phyloP scores from a whole-genome alignment of 192 early-diverging fungal genomes.

The Pilaira anomala region DNA sequence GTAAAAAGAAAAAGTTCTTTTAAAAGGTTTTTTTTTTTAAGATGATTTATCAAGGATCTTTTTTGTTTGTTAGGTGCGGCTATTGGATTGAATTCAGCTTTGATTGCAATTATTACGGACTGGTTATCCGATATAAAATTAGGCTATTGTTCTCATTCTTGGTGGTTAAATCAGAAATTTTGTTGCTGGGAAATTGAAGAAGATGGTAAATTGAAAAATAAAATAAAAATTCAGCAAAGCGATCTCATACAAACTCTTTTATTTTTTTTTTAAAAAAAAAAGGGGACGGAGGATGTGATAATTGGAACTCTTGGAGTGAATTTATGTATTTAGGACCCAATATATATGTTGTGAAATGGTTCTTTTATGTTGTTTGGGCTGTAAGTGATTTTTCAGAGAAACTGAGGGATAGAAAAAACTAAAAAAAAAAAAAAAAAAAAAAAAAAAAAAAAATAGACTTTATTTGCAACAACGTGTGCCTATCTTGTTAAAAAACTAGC shows the following conservation, averaged over 20 bases:
- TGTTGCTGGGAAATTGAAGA: slow-evolving; percentile 83
- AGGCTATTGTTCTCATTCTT: slow-evolving; percentile 75
- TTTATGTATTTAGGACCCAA: slow-evolving; percentile 47
- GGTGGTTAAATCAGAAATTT: slow-evolving; percentile 91
- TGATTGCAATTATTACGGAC: slow-evolving; percentile 87
- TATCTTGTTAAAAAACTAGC: slow-evolving; percentile 73
- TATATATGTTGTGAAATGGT: slow-evolving; percentile 66
- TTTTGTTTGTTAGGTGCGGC: slow-evolving; percentile 38
- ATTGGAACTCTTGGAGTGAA: slow-evolving; percentile 75
- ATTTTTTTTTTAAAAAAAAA: background rate
- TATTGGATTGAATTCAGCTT: slow-evolving; percentile 81
- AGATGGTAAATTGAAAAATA: slow-evolving; percentile 39
- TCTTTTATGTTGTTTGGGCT: slow-evolving; percentile 72
- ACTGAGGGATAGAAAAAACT: no score
- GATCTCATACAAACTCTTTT: no score
- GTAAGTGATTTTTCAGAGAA: no score
- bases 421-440: background rate
- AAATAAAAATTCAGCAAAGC: background rate
- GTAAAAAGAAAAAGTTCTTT: slow-evolving; percentile 24
- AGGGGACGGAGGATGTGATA: slow-evolving; percentile 46
- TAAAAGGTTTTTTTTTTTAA: background rate
- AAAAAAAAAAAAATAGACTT: slow-evolving; percentile 36
- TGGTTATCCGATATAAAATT: slow-evolving; percentile 89
- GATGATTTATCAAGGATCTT: background rate
- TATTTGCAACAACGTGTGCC: slow-evolving; percentile 71